Evolutionary conservation across 2,329 filamentous ascomycete species (phyloP), one percentile per base, ranked within the genome.

Genomic region (Rachicladosporium sp.): DNA sequence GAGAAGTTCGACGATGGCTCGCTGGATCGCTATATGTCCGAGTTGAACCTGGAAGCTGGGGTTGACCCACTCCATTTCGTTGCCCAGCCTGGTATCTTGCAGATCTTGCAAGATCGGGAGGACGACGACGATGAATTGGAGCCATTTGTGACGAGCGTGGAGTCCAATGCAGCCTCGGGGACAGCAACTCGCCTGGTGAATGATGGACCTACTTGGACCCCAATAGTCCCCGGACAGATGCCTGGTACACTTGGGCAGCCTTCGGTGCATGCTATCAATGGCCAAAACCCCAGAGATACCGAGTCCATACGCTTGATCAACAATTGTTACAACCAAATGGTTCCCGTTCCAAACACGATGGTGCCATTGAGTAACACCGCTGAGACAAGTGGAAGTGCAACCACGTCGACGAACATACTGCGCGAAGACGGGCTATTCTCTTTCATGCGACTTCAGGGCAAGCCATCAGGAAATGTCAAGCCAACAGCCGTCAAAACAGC

Each of bases 81-180:
- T 3, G 72, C 68, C 65, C 73, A 73, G 47, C 60, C 57, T 2
- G 58, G 64, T 3, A 66, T 67, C 0, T 48, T 74, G n/a, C 59
- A 61, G 11, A 57, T 72, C 10, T 50, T 74, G 3, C 59, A 64
- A 11, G 43, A 47, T 4, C 40, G 50, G 2, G 55, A 62, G 4
- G 51, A 58, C 4, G 59, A 62, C 5, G 54, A 58, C 21, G 63
- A 65, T 2, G 60, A 66, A 6, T 51, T 56, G 7, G 47, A 55
- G 10, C 10, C 48, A 29, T 11, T 42, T 9, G 23, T 19, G 4
- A 29, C 10, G 6, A 19, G 15, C 5, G 5, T 19, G 15, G 5
- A 19, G 15, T 19, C 15, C 15, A 19, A 5, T 19, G 5, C 15
- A 19, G 15, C 15, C 15, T 19, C 15, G 15, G 15, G 15, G 15